Evolutionary conservation across 352 stramenopile species (phyloP).

Genomic region (Pythium coloratum): DNA sequence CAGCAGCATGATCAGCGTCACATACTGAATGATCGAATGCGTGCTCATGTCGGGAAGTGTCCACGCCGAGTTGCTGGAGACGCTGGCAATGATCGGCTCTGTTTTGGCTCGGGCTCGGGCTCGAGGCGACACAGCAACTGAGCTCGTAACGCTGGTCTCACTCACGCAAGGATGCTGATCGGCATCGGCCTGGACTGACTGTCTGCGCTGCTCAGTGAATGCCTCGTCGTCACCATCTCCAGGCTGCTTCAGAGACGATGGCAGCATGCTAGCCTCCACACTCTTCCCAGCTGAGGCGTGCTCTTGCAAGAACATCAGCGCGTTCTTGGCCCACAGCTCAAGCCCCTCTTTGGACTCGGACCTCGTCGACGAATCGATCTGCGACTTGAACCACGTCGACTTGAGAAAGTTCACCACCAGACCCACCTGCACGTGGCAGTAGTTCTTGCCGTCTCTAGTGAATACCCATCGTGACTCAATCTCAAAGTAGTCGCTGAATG

Average conservation of each 20-base stretch:
- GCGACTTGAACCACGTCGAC: constrained; percentile 83
- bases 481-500: constrained; percentile 83
- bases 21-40: constrained; percentile 11
- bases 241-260: background rate
- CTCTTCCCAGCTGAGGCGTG: background rate
- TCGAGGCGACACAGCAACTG: background rate
- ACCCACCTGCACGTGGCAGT: constrained; percentile 70
- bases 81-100: background rate
- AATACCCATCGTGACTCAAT: constrained; percentile 83
- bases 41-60: constrained; percentile 3
- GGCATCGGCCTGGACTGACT: background rate
- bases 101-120: background rate
- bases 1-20: constrained; percentile 18
- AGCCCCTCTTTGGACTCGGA: constrained; percentile 74
- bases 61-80: background rate
- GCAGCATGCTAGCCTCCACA: background rate
- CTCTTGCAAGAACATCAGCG: constrained; percentile 45
- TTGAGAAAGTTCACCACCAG: constrained; percentile 78
- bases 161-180: background rate
- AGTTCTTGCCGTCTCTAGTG: constrained; percentile 67
- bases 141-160: background rate
- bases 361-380: constrained; percentile 76
- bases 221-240: background rate
- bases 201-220: background rate
- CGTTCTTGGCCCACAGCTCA: constrained; percentile 57